Evolutionary conservation across 306 rosid genomes (phyloP).

Genomic region (Erythrophleum fordii): DNA sequence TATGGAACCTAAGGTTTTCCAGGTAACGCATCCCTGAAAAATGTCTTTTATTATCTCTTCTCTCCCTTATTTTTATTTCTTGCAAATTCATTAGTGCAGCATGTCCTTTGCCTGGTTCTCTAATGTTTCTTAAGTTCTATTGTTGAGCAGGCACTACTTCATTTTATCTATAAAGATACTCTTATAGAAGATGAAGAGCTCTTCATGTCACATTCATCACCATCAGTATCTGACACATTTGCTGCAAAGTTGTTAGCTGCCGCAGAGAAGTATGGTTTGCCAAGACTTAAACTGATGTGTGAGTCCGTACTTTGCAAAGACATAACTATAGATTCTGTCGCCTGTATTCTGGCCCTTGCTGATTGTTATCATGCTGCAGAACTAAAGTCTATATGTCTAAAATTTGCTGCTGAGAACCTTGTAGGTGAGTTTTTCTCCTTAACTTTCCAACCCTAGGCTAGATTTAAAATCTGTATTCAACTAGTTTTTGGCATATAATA

Average conservation of each 20-base stretch:
- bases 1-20: slow-evolving; percentile 87
- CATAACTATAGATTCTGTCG: slow-evolving; percentile 83
- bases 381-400: slow-evolving; percentile 82
- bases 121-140: slow-evolving; percentile 40
- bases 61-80: background rate
- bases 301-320: slow-evolving; percentile 94
- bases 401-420: slow-evolving; percentile 91
- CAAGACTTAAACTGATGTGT: slow-evolving; percentile 85
- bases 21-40: slow-evolving; percentile 54
- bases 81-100: slow-evolving; percentile 16
- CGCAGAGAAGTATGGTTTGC: slow-evolving; percentile 78
- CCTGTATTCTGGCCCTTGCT: slow-evolving; percentile 85
- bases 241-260: slow-evolving; percentile 87
- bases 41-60: background rate
- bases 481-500: slow-evolving; percentile 1
- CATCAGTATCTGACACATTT: slow-evolving; percentile 70
- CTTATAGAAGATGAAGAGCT: slow-evolving; percentile 84
- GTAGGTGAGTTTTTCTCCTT: slow-evolving; percentile 65
- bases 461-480: background rate
- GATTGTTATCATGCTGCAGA: slow-evolving; percentile 85
- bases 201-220: slow-evolving; percentile 62
- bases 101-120: slow-evolving; percentile 25
- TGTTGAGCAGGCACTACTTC: slow-evolving; percentile 81
- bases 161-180: slow-evolving; percentile 72
- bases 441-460: slow-evolving; percentile 1